Evolutionary conservation across 2,329 filamentous ascomycete species (phyloP), one percentile per base, ranked within the genome.

Genomic region (Sphaerulina populicola): DNA sequence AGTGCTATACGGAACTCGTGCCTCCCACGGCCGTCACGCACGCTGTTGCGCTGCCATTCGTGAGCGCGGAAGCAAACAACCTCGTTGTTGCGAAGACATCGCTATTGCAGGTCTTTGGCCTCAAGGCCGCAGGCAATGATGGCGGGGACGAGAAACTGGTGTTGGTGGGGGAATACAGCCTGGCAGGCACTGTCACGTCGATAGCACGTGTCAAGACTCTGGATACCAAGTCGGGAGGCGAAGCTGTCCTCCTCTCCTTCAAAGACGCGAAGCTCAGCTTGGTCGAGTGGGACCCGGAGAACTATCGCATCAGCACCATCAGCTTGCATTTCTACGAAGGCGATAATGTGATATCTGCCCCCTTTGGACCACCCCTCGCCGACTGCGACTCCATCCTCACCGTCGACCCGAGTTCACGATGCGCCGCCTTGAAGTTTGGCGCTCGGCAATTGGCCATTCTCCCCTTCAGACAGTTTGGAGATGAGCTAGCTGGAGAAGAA

Each of bases 261-360:
- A 85, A 86, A 64, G 89, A 95, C 71, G 93, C 93, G 38, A 95
- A 95, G 71, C 78, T 97, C 65, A 94, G 87, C 69, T 75, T 98
- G 68, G 77, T 95, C 50, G 88, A 96, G 72, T 98, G 93, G 93
- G 88, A 97, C 66, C 82, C 88, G 7, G 81, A 85, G 66, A 82
- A 81, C 59, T 78, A 86, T 69, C 80, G 80, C 46, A 82, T 97
- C 61, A 83, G 85, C 61, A 97, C 91, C 47, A 81, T 93, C 57
- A 97, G 91, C 46, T 91, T 98, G 63, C 93, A 98, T 73, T 97
- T 90, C 75, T 98, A 97, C 71, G 93, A 98, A 69, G 87, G 93
- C 67, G 90, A 96, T 65, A 90, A 95, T 66, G 59, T 66, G 30
- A 51, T 61, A 18, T 54, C 50, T 5, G 63, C 62, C 56, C 90